Percentiles rank a stretch among this genome's conserved stretches.
Conservation (phyloP, 768 basidiomycete species). For the Tylopilus sp. region DNA sequence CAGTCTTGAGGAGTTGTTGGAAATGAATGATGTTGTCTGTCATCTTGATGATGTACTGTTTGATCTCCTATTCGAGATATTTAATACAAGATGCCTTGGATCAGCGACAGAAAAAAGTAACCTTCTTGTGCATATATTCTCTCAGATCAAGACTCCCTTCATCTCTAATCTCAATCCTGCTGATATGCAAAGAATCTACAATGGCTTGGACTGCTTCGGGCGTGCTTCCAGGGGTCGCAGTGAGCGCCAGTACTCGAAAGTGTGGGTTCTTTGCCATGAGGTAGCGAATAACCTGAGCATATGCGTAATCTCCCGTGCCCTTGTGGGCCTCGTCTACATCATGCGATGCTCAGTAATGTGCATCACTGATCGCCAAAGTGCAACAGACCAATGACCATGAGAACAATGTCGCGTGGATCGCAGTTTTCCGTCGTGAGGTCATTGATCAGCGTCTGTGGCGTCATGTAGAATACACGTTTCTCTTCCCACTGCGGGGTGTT, state of each 20-base stretch:
- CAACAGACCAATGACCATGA: slow-evolving; percentile 78
- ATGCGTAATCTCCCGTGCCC: slow-evolving; percentile 90
- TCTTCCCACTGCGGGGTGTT: slow-evolving; percentile 58
- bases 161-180: slow-evolving; percentile 90
- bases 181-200: slow-evolving; percentile 92
- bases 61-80: slow-evolving; percentile 50
- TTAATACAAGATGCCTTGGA: background rate
- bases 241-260: slow-evolving; percentile 89
- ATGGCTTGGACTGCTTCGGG: slow-evolving; percentile 86
- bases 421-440: slow-evolving; percentile 73
- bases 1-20: slow-evolving; percentile 58
- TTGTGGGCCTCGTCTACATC: slow-evolving; percentile 88
- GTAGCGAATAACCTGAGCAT: slow-evolving; percentile 82
- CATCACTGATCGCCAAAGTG: background rate
- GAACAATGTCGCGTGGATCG: slow-evolving; percentile 75
- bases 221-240: slow-evolving; percentile 88
- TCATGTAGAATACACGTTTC: slow-evolving; percentile 92
- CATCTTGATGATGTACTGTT: slow-evolving; percentile 77
- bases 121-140: slow-evolving; percentile 87
- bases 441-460: slow-evolving; percentile 90
- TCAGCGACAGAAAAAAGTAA: slow-evolving; percentile 26
- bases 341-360: slow-evolving; percentile 1
- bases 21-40: slow-evolving; percentile 61
- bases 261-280: slow-evolving; percentile 94
- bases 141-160: slow-evolving; percentile 86